phyloP scores from a whole-genome alignment of 306 rosid species.

The Vigna unguiculata region DNA sequence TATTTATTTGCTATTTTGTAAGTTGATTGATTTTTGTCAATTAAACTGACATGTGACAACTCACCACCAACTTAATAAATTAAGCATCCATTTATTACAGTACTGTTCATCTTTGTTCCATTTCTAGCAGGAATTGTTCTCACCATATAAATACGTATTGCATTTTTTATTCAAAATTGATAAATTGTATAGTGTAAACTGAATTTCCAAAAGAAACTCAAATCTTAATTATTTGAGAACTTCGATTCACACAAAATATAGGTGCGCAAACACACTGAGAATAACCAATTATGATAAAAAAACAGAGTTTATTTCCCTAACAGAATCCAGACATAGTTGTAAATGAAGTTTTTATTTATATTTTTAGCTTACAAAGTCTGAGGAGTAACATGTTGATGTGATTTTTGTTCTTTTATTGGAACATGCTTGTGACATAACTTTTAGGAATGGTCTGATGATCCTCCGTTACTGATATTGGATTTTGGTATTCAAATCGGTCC shows the following conservation, averaged over 20 bases:
- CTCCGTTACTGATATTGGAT: background rate
- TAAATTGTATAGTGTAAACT: no score
- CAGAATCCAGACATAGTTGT: background rate
- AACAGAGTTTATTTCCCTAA: background rate
- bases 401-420: background rate
- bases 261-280: background rate
- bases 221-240: background rate
- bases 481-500: conserved; percentile 15
- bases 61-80: no score
- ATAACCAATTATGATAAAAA: background rate
- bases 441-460: conserved; percentile 20
- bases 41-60: no score
- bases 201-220: background rate
- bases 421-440: background rate
- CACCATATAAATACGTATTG: background rate
- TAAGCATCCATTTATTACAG: no score
- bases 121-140: background rate
- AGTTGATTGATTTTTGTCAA: background rate
- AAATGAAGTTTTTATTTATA: background rate
- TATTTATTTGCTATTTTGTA: background rate
- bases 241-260: background rate
- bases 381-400: background rate
- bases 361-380: background rate
- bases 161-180: background rate
- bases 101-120: background rate